Base-by-base conservation (phyloP, 169 alveolate species). In the Plasmodium coatneyi region DNA sequence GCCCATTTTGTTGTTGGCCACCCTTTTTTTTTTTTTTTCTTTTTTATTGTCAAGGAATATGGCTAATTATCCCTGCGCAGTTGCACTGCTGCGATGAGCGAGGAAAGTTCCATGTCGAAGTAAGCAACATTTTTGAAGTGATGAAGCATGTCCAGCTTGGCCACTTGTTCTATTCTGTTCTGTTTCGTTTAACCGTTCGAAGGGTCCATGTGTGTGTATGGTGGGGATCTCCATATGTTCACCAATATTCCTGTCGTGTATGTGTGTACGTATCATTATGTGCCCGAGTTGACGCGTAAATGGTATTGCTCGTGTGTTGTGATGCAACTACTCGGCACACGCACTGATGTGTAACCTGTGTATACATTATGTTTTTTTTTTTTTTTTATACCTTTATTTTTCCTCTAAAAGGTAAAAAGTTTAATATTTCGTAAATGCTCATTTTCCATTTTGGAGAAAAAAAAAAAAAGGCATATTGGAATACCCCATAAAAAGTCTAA, bases 301-400 rank as follows among this genome's bases (percentile, higher is more conserved):
- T 49, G 60, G 60, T 49, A 49, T 49, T 49, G 60, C 60, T 49
- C 76, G 76, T 66, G 30, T 66, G 36, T 66, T 66, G 41, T 19
- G 30, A 66, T 66, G 76, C 34, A 66, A 9, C 36, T 66, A 7
- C 76, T 66, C n/a, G 76, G 36, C 76, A 66, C 76, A 66, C 76
- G 41, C 36, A 66, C 76, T 66, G 76, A 28, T 39, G 76, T 66
- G 76, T 66, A 66, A 66, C 76, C 22, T 66, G 76, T 66, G 76
- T 66, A 66, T 66, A 28, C 36, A 28, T 39, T 28, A 22, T 66
- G 36, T n/a, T 6, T 60, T 19, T 60, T 22, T 60, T 60, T 56
- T 60, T 56, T 56, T n/a, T 56, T 56, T 56, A 19, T n/a, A 5
- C 72, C 32, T 43, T 43, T 43, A 43, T 43, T 43, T 9, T 46